Percentiles rank a stretch among this genome's conserved stretches.
Conservation (phyloP, 148 eudicot species). For the Tetragonia tetragonoides region DNA sequence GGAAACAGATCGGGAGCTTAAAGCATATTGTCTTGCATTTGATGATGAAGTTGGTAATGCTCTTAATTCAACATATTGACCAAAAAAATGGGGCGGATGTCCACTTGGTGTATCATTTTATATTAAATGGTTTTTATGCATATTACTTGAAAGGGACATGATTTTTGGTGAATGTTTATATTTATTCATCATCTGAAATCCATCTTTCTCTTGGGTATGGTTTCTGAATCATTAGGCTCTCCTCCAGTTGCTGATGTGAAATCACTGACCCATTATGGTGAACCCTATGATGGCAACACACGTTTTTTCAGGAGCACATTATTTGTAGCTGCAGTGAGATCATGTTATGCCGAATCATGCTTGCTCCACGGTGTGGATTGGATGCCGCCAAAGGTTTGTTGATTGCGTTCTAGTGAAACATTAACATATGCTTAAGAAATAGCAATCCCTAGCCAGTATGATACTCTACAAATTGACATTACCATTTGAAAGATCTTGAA, state of each 20-base stretch:
- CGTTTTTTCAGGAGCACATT: constrained; percentile 95
- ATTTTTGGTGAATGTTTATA: background rate
- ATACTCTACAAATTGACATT: background rate
- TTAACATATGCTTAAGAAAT: background rate
- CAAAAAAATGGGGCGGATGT: constrained; percentile 17
- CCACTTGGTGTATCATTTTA: constrained; percentile 14
- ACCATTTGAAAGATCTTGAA: background rate
- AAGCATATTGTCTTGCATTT: constrained; percentile 98
- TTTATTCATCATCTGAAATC: background rate
- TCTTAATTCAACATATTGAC: constrained; percentile 14
- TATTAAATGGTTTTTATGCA: background rate
- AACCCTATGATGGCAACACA: constrained; percentile 98
- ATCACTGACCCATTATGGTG: constrained; percentile 95
- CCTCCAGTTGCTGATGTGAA: constrained; percentile 81
- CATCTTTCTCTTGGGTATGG: background rate
- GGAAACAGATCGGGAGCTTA: constrained; percentile 96
- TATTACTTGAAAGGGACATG: constrained; percentile 9
- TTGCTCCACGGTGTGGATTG: constrained; percentile 97
- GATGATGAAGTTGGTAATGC: constrained; percentile 86
- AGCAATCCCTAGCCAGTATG: background rate
- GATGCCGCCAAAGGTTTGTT: constrained; percentile 98
- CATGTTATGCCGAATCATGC: constrained; percentile 91
- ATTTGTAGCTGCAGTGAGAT: constrained; percentile 96
- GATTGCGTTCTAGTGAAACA: background rate
- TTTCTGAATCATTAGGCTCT: constrained; percentile 49